These are phyloP conservation scores for Clonostachys rhizophaga DNA, from an alignment of 2,329 filamentous ascomycete species.

Conservation along the genomic window DNA sequence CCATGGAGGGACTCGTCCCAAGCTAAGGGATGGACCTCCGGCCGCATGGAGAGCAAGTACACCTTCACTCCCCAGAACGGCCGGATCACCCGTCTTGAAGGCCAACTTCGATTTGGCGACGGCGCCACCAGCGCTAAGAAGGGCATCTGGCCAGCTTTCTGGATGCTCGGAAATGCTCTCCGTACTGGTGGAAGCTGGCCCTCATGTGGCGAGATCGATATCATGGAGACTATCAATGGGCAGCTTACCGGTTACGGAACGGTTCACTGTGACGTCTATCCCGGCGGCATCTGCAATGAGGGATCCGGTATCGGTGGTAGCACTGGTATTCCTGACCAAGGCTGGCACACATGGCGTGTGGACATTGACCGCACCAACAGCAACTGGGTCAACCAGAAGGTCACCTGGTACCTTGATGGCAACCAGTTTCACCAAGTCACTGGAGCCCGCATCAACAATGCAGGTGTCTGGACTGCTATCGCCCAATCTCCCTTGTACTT, in stretches of 20 bases:
- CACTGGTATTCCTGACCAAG: constrained; percentile 26
- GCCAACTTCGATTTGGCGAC: constrained; percentile 39
- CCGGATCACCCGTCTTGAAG: constrained; percentile 39
- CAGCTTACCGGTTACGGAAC: constrained; percentile 38
- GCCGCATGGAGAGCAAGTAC: constrained; percentile 44
- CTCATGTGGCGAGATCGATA: constrained; percentile 49
- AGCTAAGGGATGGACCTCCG: constrained; percentile 44
- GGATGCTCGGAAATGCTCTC: constrained; percentile 47
- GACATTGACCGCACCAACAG: constrained; percentile 40
- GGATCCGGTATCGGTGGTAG: constrained; percentile 32
- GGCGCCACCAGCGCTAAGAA: constrained; percentile 35
- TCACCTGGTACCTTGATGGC: constrained; percentile 46
- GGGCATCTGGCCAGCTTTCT: constrained; percentile 56
- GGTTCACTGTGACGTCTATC: constrained; percentile 41
- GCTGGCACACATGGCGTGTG: constrained; percentile 45
- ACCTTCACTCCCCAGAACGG: constrained; percentile 39
- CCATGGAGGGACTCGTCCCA: constrained; percentile 32
- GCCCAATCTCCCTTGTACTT: constrained; percentile 45
- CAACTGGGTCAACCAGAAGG: constrained; percentile 41
- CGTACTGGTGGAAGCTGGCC: constrained; percentile 46
- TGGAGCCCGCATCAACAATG: constrained; percentile 37
- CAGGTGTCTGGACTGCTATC: constrained; percentile 41
- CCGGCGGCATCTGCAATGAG: constrained; percentile 47
- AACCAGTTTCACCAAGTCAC: constrained; percentile 33
- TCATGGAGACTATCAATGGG: constrained; percentile 53